phyloP scores from a whole-genome alignment of 192 early-diverging fungal species.

The Gonapodya sp. region DNA sequence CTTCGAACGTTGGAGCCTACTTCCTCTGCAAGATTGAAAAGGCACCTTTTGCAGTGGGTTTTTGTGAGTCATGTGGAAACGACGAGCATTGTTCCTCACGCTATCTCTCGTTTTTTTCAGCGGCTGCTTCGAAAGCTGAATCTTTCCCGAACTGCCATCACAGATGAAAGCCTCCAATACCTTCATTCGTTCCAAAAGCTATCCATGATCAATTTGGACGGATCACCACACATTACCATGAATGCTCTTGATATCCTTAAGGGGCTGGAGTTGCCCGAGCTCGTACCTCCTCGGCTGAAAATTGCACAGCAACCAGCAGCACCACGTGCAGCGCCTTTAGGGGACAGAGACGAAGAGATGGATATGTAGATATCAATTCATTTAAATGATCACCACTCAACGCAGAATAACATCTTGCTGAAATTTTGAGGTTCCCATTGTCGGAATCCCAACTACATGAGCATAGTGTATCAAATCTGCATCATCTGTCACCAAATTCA shows the following conservation, averaged over 20 bases:
- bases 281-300: neutral
- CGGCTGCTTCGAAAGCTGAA: neutral
- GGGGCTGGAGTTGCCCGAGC: neutral
- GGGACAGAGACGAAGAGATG: neutral
- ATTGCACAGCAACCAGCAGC: neutral
- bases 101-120: neutral
- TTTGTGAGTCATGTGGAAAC: no score
- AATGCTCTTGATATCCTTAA: neutral
- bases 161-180: neutral
- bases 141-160: neutral
- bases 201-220: neutral
- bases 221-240: neutral
- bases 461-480: neutral
- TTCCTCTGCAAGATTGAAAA: neutral
- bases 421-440: neutral
- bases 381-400: no score
- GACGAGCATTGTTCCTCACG: neutral
- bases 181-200: neutral
- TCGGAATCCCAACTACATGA: neutral
- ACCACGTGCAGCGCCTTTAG: neutral
- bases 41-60: neutral
- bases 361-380: neutral
- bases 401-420: neutral
- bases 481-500: neutral
- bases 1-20: neutral